A percentile compares a stretch with the other conserved stretches of the same genome.
phyloP scores from a whole-genome alignment of 1,139 yeast species.

The Starmera stellimalicola region DNA sequence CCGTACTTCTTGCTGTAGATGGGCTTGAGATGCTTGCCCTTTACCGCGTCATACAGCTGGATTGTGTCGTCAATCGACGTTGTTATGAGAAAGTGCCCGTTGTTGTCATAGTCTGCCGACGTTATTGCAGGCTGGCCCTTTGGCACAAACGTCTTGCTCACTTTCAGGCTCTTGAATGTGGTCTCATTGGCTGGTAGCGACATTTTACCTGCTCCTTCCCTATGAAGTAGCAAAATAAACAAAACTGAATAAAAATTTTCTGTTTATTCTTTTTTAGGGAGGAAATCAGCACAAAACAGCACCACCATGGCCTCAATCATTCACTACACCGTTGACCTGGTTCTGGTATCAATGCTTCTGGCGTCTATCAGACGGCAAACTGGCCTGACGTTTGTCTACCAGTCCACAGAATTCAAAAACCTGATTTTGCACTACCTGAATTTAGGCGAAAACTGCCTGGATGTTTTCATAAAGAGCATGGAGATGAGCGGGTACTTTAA shows the following conservation, averaged over 20 bases:
- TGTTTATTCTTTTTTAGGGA: too few species aligned
- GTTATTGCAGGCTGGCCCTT: conserved; percentile 37
- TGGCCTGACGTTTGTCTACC: conserved; percentile 31
- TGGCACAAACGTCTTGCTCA: background rate
- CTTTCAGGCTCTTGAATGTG: too few species aligned
- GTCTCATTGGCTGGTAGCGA: too few species aligned
- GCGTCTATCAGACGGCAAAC: conserved; percentile 62
- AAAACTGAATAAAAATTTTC: too few species aligned
- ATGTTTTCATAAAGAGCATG: conserved; percentile 22
- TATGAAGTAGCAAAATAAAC: too few species aligned
- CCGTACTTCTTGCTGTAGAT: conserved; percentile 88
- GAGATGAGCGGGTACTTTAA: conserved; percentile 4
- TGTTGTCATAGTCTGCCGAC: conserved; percentile 76
- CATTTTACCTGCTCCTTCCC: too few species aligned
- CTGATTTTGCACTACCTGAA: conserved; percentile 44
- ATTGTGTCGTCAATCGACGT: conserved; percentile 78
- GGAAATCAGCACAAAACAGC: too few species aligned
- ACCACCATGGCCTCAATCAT: conserved; percentile 24
- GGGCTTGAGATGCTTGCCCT: conserved; percentile 58
- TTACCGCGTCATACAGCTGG: conserved; percentile 65
- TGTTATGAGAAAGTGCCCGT: conserved; percentile 71
- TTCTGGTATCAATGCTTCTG: conserved; percentile 49
- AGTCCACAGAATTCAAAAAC: conserved; percentile 37
- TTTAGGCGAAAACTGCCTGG: conserved; percentile 45
- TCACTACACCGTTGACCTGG: conserved; percentile 50